These are phyloP conservation scores for Pistacia atlantica DNA, from an alignment of 345 rosid genomes.

Conservation along the genomic window DNA sequence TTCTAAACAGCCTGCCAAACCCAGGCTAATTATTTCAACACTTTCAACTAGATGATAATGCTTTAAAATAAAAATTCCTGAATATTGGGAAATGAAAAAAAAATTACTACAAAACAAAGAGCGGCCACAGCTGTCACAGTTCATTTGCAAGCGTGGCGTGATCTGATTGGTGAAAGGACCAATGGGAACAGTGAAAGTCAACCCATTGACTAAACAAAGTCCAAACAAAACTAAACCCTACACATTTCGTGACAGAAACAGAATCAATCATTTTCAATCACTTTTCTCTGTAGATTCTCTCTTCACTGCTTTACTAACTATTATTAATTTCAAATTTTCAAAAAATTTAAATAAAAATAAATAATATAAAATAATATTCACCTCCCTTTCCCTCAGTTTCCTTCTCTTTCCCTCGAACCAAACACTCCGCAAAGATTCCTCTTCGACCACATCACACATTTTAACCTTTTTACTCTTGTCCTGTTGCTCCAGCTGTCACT, in stretches of 20 bases:
- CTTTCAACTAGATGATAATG: not conserved
- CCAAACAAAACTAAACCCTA: slow-evolving; percentile 7
- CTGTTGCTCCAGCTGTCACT: not conserved
- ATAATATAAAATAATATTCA: not conserved
- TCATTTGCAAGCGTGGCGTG: not conserved
- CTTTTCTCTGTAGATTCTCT: slow-evolving; percentile 35
- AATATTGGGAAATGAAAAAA: no score
- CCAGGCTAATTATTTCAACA: no score
- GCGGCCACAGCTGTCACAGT: not conserved
- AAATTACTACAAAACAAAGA: not conserved
- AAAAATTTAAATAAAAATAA: no score
- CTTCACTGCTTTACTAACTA: not conserved
- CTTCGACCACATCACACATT: slow-evolving; percentile 16
- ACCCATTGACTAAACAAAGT: slow-evolving; percentile 13
- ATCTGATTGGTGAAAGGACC: not conserved
- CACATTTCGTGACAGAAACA: slow-evolving; percentile 7
- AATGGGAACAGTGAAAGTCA: slow-evolving; percentile 14
- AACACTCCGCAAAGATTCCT: slow-evolving; percentile 17
- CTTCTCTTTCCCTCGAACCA: slow-evolving; percentile 27
- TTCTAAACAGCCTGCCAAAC: no score
- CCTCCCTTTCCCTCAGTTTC: slow-evolving; percentile 25
- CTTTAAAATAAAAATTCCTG: no score
- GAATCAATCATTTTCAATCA: slow-evolving; percentile 38
- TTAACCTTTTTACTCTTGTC: slow-evolving; percentile 14
- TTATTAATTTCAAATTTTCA: not conserved